These are phyloP conservation scores for Aspergillus incahuasiensis DNA, from an alignment of 495 filamentous ascomycete species.

Conservation along the genomic window DNA sequence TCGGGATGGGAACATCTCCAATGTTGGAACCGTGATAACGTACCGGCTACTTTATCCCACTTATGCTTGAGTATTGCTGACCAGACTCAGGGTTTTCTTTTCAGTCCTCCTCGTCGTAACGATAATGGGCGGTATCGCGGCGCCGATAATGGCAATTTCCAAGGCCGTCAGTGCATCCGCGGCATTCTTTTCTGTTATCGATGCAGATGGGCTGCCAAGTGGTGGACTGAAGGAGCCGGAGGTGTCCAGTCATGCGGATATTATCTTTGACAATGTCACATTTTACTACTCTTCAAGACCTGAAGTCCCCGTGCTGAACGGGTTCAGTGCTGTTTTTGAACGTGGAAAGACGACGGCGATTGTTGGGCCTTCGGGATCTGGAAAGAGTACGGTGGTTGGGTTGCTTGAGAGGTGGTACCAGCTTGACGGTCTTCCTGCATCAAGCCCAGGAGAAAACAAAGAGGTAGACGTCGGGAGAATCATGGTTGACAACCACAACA, in stretches of 20 bases:
- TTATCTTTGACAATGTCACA: constrained; percentile 53
- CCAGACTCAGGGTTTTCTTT: constrained; percentile 40
- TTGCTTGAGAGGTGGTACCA: constrained; percentile 61
- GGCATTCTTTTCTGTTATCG: constrained; percentile 44
- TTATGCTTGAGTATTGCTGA: not conserved
- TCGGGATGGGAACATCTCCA: constrained; percentile 26
- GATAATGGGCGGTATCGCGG: constrained; percentile 23
- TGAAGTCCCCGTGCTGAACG: constrained; percentile 33
- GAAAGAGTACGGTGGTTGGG: constrained; percentile 64
- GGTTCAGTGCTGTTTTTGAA: constrained; percentile 36
- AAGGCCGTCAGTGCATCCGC: constrained; percentile 43
- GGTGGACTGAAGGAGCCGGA: constrained; percentile 26
- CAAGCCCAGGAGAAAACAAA: not conserved
- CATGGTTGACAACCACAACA: constrained; percentile 41
- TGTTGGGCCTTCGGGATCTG: constrained; percentile 56
- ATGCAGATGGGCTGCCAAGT: constrained; percentile 35
- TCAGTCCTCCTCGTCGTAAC: constrained; percentile 32
- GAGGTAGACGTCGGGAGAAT: constrained; percentile 41
- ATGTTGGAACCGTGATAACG: constrained; percentile 45
- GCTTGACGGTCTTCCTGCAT: constrained; percentile 15
- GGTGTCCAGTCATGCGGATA: constrained; percentile 35
- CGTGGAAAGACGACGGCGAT: constrained; percentile 50
- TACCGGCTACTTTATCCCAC: constrained; percentile 18
- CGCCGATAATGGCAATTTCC: constrained; percentile 45
- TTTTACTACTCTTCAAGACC: constrained; percentile 57